Percentiles rank a stretch among this genome's conserved stretches.
phyloP scores from a whole-genome alignment of 257 asterid species.

The Echites panduratus region DNA sequence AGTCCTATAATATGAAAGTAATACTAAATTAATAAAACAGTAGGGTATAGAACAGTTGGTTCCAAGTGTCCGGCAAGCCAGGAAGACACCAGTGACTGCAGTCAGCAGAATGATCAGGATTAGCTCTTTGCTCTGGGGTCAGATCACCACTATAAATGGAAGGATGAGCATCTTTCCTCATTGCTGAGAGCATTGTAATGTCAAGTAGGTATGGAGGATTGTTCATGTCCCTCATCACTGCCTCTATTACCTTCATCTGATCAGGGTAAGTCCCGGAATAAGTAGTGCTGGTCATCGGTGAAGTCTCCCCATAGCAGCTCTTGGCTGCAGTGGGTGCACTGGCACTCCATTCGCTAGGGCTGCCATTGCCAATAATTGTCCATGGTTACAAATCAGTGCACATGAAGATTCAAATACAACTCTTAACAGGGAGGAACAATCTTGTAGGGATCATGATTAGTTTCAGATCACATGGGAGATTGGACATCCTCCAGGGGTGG shows the following conservation, averaged over 20 bases:
- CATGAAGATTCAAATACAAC: constrained; percentile 1
- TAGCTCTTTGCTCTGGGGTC: constrained; percentile 60
- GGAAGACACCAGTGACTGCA: constrained; percentile 99
- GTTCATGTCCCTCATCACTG: constrained; percentile 52
- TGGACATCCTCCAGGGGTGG: neutral
- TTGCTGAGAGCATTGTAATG: constrained; percentile 75
- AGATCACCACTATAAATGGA: constrained; percentile 86
- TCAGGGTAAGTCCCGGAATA: constrained; percentile 51
- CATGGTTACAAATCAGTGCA: neutral
- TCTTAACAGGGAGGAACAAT: neutral
- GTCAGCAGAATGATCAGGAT: constrained; percentile 83
- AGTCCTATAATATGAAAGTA: neutral
- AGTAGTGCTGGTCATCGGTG: constrained; percentile 39
- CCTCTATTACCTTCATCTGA: constrained; percentile 58
- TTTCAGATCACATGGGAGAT: neutral
- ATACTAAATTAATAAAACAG: constrained; percentile 35
- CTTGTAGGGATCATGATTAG: neutral
- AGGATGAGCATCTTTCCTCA: constrained; percentile 97
- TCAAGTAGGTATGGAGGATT: constrained; percentile 72
- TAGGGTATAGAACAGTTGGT: constrained; percentile 71
- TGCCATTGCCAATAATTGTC: constrained; percentile 23
- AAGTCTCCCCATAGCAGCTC: constrained; percentile 87
- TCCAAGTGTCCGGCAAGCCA: constrained; percentile 97
- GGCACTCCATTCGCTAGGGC: constrained; percentile 79
- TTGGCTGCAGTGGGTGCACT: constrained; percentile 47